Evolutionary conservation across 371 early-diverging fungal species (phyloP).

Genomic region (Mortierella polycephala): DNA sequence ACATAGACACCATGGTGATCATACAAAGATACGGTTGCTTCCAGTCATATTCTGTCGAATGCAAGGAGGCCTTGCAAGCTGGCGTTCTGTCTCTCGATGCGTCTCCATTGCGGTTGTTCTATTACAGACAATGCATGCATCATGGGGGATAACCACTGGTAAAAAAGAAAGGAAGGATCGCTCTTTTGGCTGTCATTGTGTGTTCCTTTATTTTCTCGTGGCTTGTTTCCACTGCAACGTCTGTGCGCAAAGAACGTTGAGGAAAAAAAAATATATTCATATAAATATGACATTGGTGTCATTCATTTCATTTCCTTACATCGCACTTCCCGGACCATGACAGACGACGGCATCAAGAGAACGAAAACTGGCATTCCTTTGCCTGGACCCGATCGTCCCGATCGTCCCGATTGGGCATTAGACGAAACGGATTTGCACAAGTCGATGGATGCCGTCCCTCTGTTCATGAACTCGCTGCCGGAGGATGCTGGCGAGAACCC

Average conservation of each 20-base stretch:
- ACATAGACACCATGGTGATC: no score
- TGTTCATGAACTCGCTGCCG: conserved; percentile 91
- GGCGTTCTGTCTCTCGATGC: no score
- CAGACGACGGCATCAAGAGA: conserved; percentile 43
- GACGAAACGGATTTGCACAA: conserved; percentile 61
- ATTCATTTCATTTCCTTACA: background rate
- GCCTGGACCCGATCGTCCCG: conserved; percentile 39
- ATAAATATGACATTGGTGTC: no score
- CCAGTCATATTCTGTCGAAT: no score
- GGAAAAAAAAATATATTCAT: conserved; percentile 12
- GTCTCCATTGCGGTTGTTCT: no score
- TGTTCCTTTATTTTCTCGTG: conserved; percentile 1
- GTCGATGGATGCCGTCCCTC: conserved; percentile 81
- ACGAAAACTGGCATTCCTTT: conserved; percentile 43
- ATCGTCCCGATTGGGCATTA: conserved; percentile 42
- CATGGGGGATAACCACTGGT: no score
- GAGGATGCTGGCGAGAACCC: conserved; percentile 82
- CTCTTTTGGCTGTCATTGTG: background rate
- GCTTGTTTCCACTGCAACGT: conserved; percentile 5
- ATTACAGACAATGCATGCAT: no score
- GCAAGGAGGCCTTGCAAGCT: no score
- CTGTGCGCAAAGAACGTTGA: conserved; percentile 6
- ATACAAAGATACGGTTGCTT: no score
- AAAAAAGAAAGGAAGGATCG: no score
- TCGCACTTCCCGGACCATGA: conserved; percentile 5